Percentiles rank a stretch among this genome's conserved stretches.
phyloP scores from a whole-genome alignment of 116 monocot genomes.

The Thalassia testudinum region DNA sequence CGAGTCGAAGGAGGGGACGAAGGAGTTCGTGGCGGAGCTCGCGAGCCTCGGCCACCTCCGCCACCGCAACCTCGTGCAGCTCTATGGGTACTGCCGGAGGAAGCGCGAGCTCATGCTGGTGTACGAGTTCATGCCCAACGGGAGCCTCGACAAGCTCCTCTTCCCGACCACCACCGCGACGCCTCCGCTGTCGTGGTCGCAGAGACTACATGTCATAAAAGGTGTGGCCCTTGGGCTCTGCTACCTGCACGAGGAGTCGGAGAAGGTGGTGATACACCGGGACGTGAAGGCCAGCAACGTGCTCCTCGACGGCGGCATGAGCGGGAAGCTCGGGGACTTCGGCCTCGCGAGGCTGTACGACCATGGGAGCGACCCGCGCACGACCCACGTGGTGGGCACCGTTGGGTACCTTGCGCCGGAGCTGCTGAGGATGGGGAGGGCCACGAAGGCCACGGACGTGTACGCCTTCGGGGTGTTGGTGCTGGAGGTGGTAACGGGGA shows the following conservation, averaged over 20 bases:
- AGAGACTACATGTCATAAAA: slow-evolving; percentile 14
- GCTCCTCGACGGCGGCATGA: slow-evolving; percentile 5
- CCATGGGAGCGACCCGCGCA: slow-evolving; percentile 19
- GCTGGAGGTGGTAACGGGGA: slow-evolving; percentile 26
- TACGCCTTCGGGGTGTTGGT: slow-evolving; percentile 42
- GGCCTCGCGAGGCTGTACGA: slow-evolving; percentile 42
- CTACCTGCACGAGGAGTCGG: slow-evolving; percentile 61
- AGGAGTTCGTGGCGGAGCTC: slow-evolving; percentile 32
- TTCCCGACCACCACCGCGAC: background rate
- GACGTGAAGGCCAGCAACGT: slow-evolving; percentile 15
- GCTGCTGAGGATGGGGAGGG: slow-evolving; percentile 12
- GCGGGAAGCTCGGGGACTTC: slow-evolving; percentile 26
- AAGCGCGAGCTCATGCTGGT: slow-evolving; percentile 21
- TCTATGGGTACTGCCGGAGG: slow-evolving; percentile 27
- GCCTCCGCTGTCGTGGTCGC: slow-evolving; percentile 8
- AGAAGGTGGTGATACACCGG: slow-evolving; percentile 10
- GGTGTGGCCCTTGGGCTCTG: slow-evolving; percentile 24
- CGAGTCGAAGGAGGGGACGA: slow-evolving; percentile 32
- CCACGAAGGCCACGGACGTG: slow-evolving; percentile 29
- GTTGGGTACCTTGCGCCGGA: slow-evolving; percentile 43
- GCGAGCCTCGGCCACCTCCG: slow-evolving; percentile 33
- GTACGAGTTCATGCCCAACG: slow-evolving; percentile 34
- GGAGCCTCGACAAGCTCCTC: slow-evolving; percentile 31
- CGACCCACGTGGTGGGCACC: slow-evolving; percentile 28
- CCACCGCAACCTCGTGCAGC: slow-evolving; percentile 38